Evolutionary conservation across 2,329 filamentous ascomycete species (phyloP), one percentile per base, ranked within the genome.

Genomic region (Paraphaeosphaeria minitans): DNA sequence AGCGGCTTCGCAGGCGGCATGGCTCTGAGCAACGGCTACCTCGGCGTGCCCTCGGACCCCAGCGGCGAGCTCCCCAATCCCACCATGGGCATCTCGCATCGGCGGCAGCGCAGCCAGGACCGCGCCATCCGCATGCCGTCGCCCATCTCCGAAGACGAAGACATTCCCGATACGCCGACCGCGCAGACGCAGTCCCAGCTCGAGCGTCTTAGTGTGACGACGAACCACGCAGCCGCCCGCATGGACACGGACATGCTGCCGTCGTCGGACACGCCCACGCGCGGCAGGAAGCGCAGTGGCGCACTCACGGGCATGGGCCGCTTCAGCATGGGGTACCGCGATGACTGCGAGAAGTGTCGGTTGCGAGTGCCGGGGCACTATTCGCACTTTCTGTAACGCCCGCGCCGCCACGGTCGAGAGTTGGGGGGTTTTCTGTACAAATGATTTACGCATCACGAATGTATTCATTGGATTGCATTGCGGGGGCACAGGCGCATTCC

Each of bases 271-370:
- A 71, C 68, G 22, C 70, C 73, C 21, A 65, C 62, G 35, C 66
- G 64, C n/a, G 74, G 74, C 7, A 63, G 76, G 47, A 76, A 77
- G 56, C 68, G 77, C 51, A 78, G 75, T 54, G 77, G 76, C 43
- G 76, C 76, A 16, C 62, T 78, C 45, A 74, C 70, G 8, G 71
- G 71, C 48, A 74, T 75, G 56, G 77, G 73, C 24, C 70, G 78
- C 41, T 78, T 81, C 57, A 78, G 77, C 60, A 81, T 83, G 77
- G 81, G 81, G 14, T 83, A 78, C 61, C 70, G 80, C 29, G 76
- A 80, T 12, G 81, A 83, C 60, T 83, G 81, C 63, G 79, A 82
- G 48, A 83, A 82, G 66, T 83, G 81, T 63, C 71, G 74, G 55
- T 69, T 75, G 60, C 69, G 76, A 55, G 78, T 83, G n/a, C 81